These are phyloP conservation scores for Ophiostoma tasmaniense DNA, from an alignment of 2,329 filamentous ascomycete genomes.

Conservation along the genomic window DNA sequence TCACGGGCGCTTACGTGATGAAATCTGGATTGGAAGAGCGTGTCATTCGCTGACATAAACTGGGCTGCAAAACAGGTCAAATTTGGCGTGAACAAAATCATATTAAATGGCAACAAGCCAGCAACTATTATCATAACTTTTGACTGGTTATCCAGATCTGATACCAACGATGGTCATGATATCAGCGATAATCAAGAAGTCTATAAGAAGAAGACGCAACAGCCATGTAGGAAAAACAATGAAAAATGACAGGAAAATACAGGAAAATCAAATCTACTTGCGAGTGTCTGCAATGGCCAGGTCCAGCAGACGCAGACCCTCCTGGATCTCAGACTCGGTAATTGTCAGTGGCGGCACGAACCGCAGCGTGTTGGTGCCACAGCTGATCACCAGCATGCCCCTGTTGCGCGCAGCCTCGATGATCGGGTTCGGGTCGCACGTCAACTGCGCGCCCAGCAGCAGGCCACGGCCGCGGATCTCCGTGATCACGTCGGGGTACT, in stretches of 20 bases:
- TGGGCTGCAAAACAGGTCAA: neutral
- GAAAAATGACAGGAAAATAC: neutral
- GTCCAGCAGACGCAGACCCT: conserved; percentile 67
- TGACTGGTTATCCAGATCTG: neutral
- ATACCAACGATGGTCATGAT: neutral
- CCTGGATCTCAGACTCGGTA: conserved; percentile 67
- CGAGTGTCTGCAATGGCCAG: conserved; percentile 47
- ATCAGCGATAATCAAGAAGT: neutral
- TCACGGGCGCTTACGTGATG: neutral
- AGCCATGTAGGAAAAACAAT: neutral
- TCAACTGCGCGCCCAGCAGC: conserved; percentile 79
- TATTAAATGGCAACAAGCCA: neutral
- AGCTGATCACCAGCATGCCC: conserved; percentile 83
- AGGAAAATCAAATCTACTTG: neutral
- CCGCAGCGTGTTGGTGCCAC: conserved; percentile 81
- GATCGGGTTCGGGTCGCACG: conserved; percentile 61
- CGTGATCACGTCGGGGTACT: conserved; percentile 59
- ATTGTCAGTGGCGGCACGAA: conserved; percentile 86
- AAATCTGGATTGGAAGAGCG: neutral
- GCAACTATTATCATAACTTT: neutral
- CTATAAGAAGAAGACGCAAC: neutral
- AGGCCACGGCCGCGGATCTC: conserved; percentile 78
- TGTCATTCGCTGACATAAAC: neutral
- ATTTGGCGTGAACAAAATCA: neutral
- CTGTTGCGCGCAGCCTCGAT: conserved; percentile 80